Percentiles rank a stretch among this genome's conserved stretches.
Evolutionary conservation across 768 basidiomycete species (phyloP).

Genomic region (Tricholoma terreum): DNA sequence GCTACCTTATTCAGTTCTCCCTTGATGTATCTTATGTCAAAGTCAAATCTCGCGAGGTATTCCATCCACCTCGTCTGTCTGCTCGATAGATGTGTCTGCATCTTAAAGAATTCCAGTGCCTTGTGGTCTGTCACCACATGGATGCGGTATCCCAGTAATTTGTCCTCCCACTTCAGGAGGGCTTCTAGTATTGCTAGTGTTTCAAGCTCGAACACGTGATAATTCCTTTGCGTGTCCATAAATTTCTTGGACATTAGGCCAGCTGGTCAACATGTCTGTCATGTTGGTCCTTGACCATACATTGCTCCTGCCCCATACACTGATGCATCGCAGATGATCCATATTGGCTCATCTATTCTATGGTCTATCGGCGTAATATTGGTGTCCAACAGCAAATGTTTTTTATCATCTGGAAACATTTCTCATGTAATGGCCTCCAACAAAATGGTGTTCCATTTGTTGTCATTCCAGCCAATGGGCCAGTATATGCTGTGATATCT

Average conservation of each 20-base stretch:
- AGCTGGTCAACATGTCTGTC: no score
- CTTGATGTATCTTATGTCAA: conserved; percentile 19
- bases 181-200: conserved; percentile 5
- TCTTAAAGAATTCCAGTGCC: conserved; percentile 23
- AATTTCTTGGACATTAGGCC: no score
- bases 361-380: no score
- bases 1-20: conserved; percentile 26
- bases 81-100: conserved; percentile 8
- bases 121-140: conserved; percentile 26
- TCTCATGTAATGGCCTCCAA: no score
- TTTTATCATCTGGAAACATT: no score
- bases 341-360: not conserved
- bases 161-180: conserved; percentile 24
- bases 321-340: not conserved
- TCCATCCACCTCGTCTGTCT: conserved; percentile 26
- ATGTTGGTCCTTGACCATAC: not conserved
- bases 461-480: no score
- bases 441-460: no score
- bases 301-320: not conserved
- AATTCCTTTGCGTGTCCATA: conserved; percentile 6
- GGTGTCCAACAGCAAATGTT: no score
- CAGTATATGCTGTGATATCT: no score
- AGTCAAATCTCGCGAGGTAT: conserved; percentile 25
- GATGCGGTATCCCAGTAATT: conserved; percentile 9
- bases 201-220: conserved; percentile 15